Conservation (phyloP, 176 grass and related monocot genomes). For the Coix lacrymajobi region DNA sequence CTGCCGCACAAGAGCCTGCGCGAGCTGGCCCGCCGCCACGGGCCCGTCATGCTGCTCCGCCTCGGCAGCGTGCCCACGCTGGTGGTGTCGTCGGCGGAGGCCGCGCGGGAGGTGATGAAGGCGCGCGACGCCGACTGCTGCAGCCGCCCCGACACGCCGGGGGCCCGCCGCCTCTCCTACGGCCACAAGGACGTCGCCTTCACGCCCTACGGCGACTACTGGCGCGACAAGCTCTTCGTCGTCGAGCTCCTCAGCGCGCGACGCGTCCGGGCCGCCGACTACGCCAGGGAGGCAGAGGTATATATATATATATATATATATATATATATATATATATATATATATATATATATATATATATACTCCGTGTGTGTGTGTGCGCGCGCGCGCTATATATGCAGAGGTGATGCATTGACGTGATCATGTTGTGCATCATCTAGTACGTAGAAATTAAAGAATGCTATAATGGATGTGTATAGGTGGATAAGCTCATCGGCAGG, state of each 20-base stretch:
- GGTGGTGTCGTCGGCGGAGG: constrained; percentile 44
- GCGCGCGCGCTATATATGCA: too few relatives aligned
- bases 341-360: too few relatives aligned
- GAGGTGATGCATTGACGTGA: too few relatives aligned
- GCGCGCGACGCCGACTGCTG: constrained; percentile 45
- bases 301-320: too few relatives aligned
- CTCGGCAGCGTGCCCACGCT: constrained; percentile 39
- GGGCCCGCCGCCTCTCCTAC: constrained; percentile 13
- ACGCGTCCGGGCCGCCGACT: constrained; percentile 19
- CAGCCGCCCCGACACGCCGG: constrained; percentile 13
- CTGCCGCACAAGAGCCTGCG: constrained; percentile 51
- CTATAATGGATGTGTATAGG: neutral
- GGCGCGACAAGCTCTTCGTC: constrained; percentile 43
- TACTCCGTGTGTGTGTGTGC: too few relatives aligned
- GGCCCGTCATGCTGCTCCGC: constrained; percentile 40
- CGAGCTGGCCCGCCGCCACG: constrained; percentile 27
- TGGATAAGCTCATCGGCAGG: neutral
- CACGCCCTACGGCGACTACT: constrained; percentile 38
- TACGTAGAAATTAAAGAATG: too few relatives aligned
- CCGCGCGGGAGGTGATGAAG: constrained; percentile 49
- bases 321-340: too few relatives aligned
- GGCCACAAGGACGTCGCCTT: constrained; percentile 25
- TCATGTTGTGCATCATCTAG: too few relatives aligned
- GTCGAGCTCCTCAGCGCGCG: constrained; percentile 41
- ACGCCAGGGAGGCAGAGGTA: neutral